A percentile compares a stretch with the other conserved stretches of the same genome.
Evolutionary conservation across 2,329 filamentous ascomycete genomes (phyloP).

Genomic region (Claviceps sp.): DNA sequence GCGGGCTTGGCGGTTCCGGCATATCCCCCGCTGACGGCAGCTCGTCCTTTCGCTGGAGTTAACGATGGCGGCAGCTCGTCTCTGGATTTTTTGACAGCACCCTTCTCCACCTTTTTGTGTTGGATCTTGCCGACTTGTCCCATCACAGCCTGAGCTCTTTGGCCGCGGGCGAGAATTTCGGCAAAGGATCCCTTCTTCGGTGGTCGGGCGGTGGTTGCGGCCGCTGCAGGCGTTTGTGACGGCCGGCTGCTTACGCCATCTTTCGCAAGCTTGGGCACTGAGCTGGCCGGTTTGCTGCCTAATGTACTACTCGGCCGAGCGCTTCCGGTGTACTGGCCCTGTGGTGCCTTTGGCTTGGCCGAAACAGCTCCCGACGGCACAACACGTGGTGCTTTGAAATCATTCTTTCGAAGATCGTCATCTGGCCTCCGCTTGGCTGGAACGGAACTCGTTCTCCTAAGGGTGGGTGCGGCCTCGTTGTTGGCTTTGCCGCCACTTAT

Average conservation of each 20-base stretch:
- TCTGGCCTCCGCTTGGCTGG: slow-evolving; percentile 44
- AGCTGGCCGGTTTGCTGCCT: slow-evolving; percentile 12
- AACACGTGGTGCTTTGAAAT: slow-evolving; percentile 28
- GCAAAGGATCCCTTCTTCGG: slow-evolving; percentile 64
- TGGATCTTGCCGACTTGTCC: slow-evolving; percentile 58
- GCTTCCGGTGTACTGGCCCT: slow-evolving; percentile 3
- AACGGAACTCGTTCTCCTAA: slow-evolving; percentile 13
- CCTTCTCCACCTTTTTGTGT: slow-evolving; percentile 57
- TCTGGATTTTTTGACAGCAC: slow-evolving; percentile 39
- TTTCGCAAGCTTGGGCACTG: slow-evolving; percentile 11
- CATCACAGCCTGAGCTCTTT: slow-evolving; percentile 48
- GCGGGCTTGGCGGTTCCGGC: slow-evolving; percentile 19
- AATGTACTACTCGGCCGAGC: slow-evolving; percentile 9
- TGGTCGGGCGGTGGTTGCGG: slow-evolving; percentile 22
- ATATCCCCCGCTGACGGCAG: slow-evolving; percentile 11
- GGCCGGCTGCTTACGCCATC: slow-evolving; percentile 12
- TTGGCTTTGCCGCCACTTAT: slow-evolving; percentile 43
- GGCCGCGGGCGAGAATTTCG: slow-evolving; percentile 60
- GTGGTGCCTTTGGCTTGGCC: background rate
- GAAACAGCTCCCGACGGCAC: background rate
- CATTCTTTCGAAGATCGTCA: slow-evolving; percentile 28
- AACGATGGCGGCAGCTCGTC: slow-evolving; percentile 18
- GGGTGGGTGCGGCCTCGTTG: slow-evolving; percentile 17
- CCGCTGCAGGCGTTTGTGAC: slow-evolving; percentile 18
- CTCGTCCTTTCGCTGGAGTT: slow-evolving; percentile 15